These are phyloP conservation scores for Onygenales sp. DNA, from an alignment of 2,329 filamentous ascomycete genomes.

Conservation along the genomic window DNA sequence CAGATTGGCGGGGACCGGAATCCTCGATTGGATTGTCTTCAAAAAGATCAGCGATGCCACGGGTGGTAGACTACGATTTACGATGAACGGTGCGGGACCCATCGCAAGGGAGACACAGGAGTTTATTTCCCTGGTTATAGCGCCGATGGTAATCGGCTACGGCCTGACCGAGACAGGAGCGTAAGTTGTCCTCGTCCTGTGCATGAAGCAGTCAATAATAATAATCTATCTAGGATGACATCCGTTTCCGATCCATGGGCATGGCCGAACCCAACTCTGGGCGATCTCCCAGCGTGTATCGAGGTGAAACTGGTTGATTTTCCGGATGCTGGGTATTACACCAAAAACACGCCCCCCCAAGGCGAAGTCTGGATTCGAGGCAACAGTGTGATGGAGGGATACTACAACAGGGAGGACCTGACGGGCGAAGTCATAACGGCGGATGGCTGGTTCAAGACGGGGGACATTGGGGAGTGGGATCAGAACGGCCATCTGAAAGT, in stretches of 20 bases:
- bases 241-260: conserved; percentile 60
- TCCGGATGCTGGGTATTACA: conserved; percentile 75
- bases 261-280: conserved; percentile 69
- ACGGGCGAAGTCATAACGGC: conserved; percentile 66
- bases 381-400: conserved; percentile 61
- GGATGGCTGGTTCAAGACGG: conserved; percentile 95
- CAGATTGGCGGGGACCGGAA: conserved; percentile 43
- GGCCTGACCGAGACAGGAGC: conserved; percentile 88
- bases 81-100: conserved; percentile 89
- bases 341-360: conserved; percentile 67
- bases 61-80: conserved; percentile 75
- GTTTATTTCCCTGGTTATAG: conserved; percentile 84
- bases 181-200: conserved; percentile 28
- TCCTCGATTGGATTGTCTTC: conserved; percentile 82
- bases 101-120: conserved; percentile 77
- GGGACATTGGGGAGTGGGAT: conserved; percentile 89
- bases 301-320: conserved; percentile 91
- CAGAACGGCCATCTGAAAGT: conserved; percentile 68
- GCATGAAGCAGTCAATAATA: background rate
- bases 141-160: conserved; percentile 89
- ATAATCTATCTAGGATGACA: conserved; percentile 26
- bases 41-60: conserved; percentile 83
- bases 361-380: conserved; percentile 90
- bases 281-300: conserved; percentile 64
- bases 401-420: conserved; percentile 80